phyloP scores from a whole-genome alignment of 164 flowering plant species.

The Chimonanthus salicifolius region DNA sequence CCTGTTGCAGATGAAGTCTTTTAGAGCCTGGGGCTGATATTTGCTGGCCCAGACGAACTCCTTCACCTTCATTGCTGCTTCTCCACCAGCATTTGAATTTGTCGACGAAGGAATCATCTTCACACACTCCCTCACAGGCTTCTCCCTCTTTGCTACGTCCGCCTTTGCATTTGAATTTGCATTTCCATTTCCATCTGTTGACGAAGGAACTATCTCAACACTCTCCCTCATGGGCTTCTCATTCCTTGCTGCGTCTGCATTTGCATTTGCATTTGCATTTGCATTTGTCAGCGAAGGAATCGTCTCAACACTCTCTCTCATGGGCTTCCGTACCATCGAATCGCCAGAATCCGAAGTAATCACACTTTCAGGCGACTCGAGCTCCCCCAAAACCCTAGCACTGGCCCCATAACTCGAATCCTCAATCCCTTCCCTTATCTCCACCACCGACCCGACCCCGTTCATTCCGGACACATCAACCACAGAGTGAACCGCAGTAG shows the following conservation, averaged over 20 bases:
- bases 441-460: background rate
- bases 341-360: too few species aligned
- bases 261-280: too few species aligned
- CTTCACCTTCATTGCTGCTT: background rate
- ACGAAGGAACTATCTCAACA: background rate
- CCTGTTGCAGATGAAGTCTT: slow-evolving; percentile 56
- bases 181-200: too few species aligned
- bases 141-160: too few species aligned
- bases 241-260: too few species aligned
- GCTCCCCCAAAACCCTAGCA: background rate
- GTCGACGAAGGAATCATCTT: background rate
- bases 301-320: slow-evolving; percentile 50
- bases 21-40: slow-evolving; percentile 36
- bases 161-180: too few species aligned
- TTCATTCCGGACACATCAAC: background rate
- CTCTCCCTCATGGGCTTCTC: background rate
- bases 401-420: background rate
- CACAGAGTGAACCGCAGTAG: background rate
- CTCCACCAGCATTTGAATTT: background rate
- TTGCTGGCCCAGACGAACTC: slow-evolving; percentile 46
- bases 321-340: slow-evolving; percentile 28
- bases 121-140: background rate
- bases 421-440: background rate
- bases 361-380: background rate
- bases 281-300: background rate